phyloP scores from a whole-genome alignment of 2,329 filamentous ascomycete species.

The Neofusicoccum sp. region DNA sequence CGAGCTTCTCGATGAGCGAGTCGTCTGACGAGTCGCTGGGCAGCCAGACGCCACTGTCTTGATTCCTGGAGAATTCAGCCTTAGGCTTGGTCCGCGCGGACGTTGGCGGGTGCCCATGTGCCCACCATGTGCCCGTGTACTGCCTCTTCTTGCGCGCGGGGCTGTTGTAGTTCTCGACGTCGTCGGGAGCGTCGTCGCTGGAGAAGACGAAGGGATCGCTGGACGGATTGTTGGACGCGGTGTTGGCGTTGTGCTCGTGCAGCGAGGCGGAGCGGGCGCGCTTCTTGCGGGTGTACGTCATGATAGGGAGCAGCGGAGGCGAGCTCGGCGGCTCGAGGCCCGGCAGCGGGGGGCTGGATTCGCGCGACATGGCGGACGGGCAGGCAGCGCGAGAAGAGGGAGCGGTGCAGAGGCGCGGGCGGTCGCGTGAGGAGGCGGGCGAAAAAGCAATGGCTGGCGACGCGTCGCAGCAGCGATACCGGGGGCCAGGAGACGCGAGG shows the following conservation, averaged over 20 bases:
- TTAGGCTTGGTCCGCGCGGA: conserved; percentile 38
- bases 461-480: conserved; percentile 15
- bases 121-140: conserved; percentile 67
- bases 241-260: not conserved
- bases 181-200: conserved; percentile 61
- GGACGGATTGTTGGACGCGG: conserved; percentile 51
- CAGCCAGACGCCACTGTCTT: conserved; percentile 70
- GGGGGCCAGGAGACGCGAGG: not conserved
- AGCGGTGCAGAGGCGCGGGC: not conserved
- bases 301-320: conserved; percentile 12
- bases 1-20: conserved; percentile 45
- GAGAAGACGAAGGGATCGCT: conserved; percentile 69
- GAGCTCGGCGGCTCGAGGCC: conserved; percentile 17
- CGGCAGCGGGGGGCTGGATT: conserved; percentile 8
- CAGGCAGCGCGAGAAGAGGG: not conserved
- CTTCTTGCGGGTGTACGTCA: conserved; percentile 8
- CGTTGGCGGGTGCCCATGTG: conserved; percentile 44
- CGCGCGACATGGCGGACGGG: conserved; percentile 13
- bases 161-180: conserved; percentile 59
- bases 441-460: no score
- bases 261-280: conserved; percentile 11
- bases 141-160: conserved; percentile 59
- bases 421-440: not conserved
- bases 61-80: conserved; percentile 57
- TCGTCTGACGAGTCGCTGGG: conserved; percentile 57